Evolutionary conservation across 768 basidiomycete genomes (phyloP).

Genomic region (Amanita molliuscula): DNA sequence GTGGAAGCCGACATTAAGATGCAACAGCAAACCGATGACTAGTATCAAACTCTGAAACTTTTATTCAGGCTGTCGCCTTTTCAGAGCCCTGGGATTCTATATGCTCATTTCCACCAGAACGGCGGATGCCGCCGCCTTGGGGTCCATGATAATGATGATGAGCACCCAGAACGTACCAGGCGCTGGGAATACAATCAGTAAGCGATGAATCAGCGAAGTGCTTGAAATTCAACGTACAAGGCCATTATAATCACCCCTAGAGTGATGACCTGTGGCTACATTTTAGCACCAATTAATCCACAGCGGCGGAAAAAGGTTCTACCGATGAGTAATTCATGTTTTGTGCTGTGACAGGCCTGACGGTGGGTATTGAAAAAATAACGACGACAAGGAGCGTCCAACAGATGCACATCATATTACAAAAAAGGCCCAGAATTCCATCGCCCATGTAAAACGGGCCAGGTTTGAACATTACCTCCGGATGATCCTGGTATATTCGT

Average conservation of each 20-base stretch:
- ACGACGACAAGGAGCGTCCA: conserved; percentile 65
- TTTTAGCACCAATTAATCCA: not conserved
- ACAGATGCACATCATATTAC: conserved; percentile 53
- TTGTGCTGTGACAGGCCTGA: conserved; percentile 52
- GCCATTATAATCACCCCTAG: conserved; percentile 42
- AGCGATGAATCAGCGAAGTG: conserved; percentile 5
- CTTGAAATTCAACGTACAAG: conserved; percentile 25
- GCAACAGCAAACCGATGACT: no score
- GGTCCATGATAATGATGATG: not conserved
- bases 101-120: not conserved
- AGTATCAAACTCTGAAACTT: no score
- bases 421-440: conserved; percentile 49
- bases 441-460: conserved; percentile 82
- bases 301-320: conserved; percentile 12
- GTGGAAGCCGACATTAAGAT: no score
- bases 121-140: not conserved
- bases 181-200: conserved; percentile 15
- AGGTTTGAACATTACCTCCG: conserved; percentile 76
- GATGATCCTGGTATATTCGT: conserved; percentile 57
- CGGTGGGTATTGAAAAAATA: conserved; percentile 65
- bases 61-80: not conserved
- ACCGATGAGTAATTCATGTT: conserved; percentile 84
- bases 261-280: conserved; percentile 32
- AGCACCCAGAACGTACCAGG: conserved; percentile 32
- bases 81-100: not conserved